Conservation (phyloP, 352 stramenopile species). For the Globisporangium orthogonon region DNA sequence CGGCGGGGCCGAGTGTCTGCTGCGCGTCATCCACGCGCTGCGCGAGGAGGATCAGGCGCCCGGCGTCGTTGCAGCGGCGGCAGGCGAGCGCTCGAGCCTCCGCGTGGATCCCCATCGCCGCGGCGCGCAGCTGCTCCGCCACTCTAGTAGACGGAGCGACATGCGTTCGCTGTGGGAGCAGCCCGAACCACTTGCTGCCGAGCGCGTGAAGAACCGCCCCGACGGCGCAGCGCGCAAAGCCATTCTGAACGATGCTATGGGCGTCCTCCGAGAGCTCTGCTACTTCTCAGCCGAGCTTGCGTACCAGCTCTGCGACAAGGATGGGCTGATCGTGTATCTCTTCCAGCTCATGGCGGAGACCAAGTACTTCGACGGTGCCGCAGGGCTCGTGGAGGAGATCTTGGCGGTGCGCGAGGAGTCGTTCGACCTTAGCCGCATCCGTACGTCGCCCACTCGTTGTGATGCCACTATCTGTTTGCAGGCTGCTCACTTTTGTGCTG, state of each 20-base stretch:
- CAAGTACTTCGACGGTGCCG: conserved; percentile 89
- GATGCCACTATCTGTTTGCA: neutral
- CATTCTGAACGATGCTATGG: conserved; percentile 73
- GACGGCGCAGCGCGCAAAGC: conserved; percentile 44
- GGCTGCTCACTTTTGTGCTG: neutral
- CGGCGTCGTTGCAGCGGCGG: conserved; percentile 6
- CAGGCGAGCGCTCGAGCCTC: conserved; percentile 21
- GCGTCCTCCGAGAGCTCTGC: conserved; percentile 73
- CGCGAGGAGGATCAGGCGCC: conserved; percentile 40
- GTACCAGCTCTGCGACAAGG: conserved; percentile 66
- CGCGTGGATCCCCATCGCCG: conserved; percentile 25
- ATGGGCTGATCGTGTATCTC: conserved; percentile 89
- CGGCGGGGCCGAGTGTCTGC: conserved; percentile 65
- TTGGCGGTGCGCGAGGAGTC: conserved; percentile 79
- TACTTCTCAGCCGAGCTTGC: conserved; percentile 72
- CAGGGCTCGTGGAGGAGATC: conserved; percentile 91
- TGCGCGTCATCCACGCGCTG: conserved; percentile 66
- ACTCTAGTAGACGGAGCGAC: conserved; percentile 33
- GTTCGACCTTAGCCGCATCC: conserved; percentile 72
- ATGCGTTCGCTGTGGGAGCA: conserved; percentile 52
- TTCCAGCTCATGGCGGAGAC: conserved; percentile 90
- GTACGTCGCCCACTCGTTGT: conserved; percentile 28
- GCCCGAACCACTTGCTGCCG: conserved; percentile 25
- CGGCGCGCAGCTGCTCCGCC: conserved; percentile 17
- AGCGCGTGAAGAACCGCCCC: conserved; percentile 28